These are phyloP conservation scores for Melampsora americana DNA, from an alignment of 1,284 basidiomycete species.

Conservation along the genomic window DNA sequence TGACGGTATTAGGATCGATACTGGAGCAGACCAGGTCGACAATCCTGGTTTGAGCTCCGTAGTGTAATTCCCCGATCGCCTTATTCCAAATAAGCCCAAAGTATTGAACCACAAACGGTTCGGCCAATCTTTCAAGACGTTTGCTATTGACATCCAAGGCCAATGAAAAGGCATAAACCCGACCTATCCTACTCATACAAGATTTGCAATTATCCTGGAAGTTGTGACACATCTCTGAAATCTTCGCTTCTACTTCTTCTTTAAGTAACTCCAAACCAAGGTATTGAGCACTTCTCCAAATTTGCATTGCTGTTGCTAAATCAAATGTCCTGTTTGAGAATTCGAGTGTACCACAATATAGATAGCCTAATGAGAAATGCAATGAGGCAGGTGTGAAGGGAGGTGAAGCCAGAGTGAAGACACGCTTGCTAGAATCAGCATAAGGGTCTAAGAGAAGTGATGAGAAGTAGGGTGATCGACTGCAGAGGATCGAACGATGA, in stretches of 20 bases:
- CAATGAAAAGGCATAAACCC: conserved; percentile 74
- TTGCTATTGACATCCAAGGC: conserved; percentile 70
- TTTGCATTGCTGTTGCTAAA: conserved; percentile 82
- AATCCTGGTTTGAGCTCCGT: conserved; percentile 65
- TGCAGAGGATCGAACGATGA: conserved; percentile 86
- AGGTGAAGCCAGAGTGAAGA: conserved; percentile 75
- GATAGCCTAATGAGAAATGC: conserved; percentile 88
- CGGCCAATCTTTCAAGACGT: conserved; percentile 67
- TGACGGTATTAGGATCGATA: conserved; percentile 65
- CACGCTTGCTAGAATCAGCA: conserved; percentile 57
- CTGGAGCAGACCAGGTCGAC: conserved; percentile 68
- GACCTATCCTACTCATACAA: conserved; percentile 55
- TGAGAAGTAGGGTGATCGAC: conserved; percentile 82
- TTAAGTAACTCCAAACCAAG: conserved; percentile 72
- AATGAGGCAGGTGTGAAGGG: conserved; percentile 92
- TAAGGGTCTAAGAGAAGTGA: conserved; percentile 61
- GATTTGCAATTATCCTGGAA: conserved; percentile 37
- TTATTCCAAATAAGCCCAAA: conserved; percentile 81
- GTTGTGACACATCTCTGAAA: conserved; percentile 42
- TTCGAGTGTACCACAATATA: conserved; percentile 87
- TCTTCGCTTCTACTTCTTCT: conserved; percentile 73
- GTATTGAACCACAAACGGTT: conserved; percentile 69
- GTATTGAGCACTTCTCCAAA: conserved; percentile 78
- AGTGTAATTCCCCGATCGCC: conserved; percentile 70
- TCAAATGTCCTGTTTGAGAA: conserved; percentile 92